A percentile compares a stretch with the other conserved stretches of the same genome.
Evolutionary conservation across 2,329 filamentous ascomycete genomes (phyloP).

Genomic region (Trichoderma sp.): DNA sequence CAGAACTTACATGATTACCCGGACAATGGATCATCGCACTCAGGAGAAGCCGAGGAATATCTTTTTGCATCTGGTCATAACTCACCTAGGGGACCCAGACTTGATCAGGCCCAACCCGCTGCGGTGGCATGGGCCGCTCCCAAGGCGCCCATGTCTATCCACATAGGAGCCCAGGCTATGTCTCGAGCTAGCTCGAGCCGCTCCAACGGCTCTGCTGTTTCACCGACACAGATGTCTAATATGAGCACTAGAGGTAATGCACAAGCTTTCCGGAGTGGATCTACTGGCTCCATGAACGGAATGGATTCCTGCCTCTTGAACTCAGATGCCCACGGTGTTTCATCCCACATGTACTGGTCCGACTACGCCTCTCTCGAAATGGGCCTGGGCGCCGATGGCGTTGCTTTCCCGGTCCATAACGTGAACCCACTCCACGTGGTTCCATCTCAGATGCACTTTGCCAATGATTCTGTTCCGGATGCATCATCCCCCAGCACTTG

Average conservation of each 20-base stretch:
- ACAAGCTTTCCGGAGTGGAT: slow-evolving; percentile 45
- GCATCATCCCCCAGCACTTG: slow-evolving; percentile 56
- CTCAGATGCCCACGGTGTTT: slow-evolving; percentile 49
- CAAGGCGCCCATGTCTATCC: slow-evolving; percentile 38
- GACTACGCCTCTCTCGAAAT: slow-evolving; percentile 48
- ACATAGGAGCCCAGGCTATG: slow-evolving; percentile 43
- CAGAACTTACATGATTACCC: slow-evolving; percentile 60
- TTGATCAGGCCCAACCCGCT: slow-evolving; percentile 49
- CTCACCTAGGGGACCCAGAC: slow-evolving; percentile 51
- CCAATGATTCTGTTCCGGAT: slow-evolving; percentile 52
- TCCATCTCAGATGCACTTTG: slow-evolving; percentile 57
- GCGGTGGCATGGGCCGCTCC: slow-evolving; percentile 53
- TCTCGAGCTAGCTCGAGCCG: slow-evolving; percentile 43
- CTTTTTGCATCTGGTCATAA: slow-evolving; percentile 57
- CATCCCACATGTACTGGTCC: slow-evolving; percentile 54
- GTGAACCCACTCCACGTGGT: slow-evolving; percentile 55
- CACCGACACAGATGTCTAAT: slow-evolving; percentile 53
- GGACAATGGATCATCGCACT: slow-evolving; percentile 52
- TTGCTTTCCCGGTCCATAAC: slow-evolving; percentile 47
- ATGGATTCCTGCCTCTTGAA: slow-evolving; percentile 57
- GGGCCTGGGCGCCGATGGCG: slow-evolving; percentile 45
- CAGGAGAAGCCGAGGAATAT: slow-evolving; percentile 58
- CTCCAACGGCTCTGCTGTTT: slow-evolving; percentile 48
- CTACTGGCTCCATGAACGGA: slow-evolving; percentile 46
- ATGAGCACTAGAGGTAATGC: slow-evolving; percentile 57